Evolutionary conservation across 805 yeast species (phyloP).

Genomic region (Yarrowia sp.): DNA sequence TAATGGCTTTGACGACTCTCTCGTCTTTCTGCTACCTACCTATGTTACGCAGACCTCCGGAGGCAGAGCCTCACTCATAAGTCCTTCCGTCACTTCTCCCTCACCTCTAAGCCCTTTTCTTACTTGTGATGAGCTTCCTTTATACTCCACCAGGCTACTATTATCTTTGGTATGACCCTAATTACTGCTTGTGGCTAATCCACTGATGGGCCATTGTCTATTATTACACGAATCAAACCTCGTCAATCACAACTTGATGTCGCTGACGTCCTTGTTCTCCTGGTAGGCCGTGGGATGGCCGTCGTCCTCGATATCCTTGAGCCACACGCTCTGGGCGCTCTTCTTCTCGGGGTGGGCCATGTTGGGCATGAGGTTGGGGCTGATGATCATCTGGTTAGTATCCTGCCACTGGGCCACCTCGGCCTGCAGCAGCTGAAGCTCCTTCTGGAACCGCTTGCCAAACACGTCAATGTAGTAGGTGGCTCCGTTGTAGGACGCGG

Average conservation of each 20-base stretch:
- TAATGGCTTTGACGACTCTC: too few relatives aligned
- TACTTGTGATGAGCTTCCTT: too few relatives aligned
- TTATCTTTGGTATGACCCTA: too few relatives aligned
- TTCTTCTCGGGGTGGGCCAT: slow-evolving; percentile 20
- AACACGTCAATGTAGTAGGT: slow-evolving; percentile 91
- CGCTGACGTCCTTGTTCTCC: slow-evolving; percentile 36
- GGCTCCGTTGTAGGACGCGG: slow-evolving; percentile 92
- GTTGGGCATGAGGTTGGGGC: slow-evolving; percentile 38
- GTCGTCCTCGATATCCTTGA: slow-evolving; percentile 34
- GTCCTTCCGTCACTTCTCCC: too few relatives aligned
- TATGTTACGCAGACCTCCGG: too few relatives aligned
- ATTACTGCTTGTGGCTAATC: background rate
- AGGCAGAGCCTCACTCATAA: too few relatives aligned
- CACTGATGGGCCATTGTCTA: slow-evolving; percentile 11
- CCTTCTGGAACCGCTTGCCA: slow-evolving; percentile 88
- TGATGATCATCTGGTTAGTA: slow-evolving; percentile 36
- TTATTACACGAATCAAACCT: slow-evolving; percentile 10
- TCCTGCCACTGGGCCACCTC: slow-evolving; percentile 73
- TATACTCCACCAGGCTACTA: too few relatives aligned
- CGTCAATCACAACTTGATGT: slow-evolving; percentile 16
- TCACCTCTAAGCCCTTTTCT: too few relatives aligned
- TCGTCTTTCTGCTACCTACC: too few relatives aligned
- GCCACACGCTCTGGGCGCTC: slow-evolving; percentile 37
- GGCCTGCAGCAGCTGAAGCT: slow-evolving; percentile 69
- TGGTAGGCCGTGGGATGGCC: slow-evolving; percentile 27